Conservation (phyloP, 345 rosid species). For the Eucalyptus sp. region DNA sequence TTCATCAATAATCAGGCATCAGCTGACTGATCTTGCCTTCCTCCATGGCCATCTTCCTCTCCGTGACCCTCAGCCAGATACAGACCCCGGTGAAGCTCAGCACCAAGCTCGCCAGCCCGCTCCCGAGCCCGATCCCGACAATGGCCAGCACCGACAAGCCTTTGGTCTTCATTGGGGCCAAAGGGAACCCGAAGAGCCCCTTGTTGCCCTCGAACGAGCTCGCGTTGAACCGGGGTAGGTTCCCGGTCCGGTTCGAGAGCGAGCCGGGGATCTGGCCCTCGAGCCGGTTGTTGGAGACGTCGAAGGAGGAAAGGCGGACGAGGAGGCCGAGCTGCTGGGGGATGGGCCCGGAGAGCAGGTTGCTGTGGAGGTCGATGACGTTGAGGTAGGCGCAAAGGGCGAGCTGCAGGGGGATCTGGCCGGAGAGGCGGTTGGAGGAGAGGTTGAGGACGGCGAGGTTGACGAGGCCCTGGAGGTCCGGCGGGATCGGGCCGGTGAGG, state of each 20-base stretch:
- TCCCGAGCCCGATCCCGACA: constrained; percentile 92
- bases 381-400: constrained; percentile 77
- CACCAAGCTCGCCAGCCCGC: constrained; percentile 80
- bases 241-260: constrained; percentile 57
- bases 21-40: constrained; percentile 65
- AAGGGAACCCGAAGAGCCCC: constrained; percentile 79
- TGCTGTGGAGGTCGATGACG: constrained; percentile 80
- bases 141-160: constrained; percentile 80
- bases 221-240: constrained; percentile 55
- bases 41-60: constrained; percentile 51
- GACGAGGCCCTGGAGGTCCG: constrained; percentile 56
- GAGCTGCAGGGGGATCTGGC: constrained; percentile 69
- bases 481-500: constrained; percentile 64
- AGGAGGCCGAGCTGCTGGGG: constrained; percentile 60
- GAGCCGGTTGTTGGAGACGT: constrained; percentile 60
- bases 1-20: constrained; percentile 54
- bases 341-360: constrained; percentile 59
- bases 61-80: constrained; percentile 72
- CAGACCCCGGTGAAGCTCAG: constrained; percentile 89
- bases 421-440: constrained; percentile 67
- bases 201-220: constrained; percentile 68
- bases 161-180: constrained; percentile 45
- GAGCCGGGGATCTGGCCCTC: constrained; percentile 66
- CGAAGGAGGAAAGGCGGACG: constrained; percentile 64
- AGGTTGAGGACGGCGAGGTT: constrained; percentile 90